Evolutionary conservation across 1,284 basidiomycete species (phyloP), one percentile per base, ranked within the genome.

Genomic region (Vanrija sp.): DNA sequence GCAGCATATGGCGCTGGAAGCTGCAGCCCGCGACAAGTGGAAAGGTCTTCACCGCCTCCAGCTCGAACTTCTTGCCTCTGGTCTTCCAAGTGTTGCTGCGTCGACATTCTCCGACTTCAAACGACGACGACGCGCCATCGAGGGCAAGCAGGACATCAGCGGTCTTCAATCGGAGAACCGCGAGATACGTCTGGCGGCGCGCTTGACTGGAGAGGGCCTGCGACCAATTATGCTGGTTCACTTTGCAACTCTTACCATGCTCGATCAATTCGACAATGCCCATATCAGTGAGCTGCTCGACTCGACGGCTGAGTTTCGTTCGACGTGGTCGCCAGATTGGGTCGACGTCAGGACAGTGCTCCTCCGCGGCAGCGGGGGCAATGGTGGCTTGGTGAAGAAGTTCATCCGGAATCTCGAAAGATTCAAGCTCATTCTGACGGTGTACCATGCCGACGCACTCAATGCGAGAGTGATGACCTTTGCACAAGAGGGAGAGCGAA

Each of bases 201-300:
- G 69, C 10, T 23, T 67, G 7, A 46, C 49, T 21, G 60, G 58
- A 15, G 55, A 57, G 0, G 69, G 65, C 1, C 38, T 64, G 29
- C 46, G 54, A 18, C 53, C 57, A 3, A 43, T 71, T 1, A 48
- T 55, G 15, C 51, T 66, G 19, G 45, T 55, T 12, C 52, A 63
- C 19, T 44, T 71, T 6, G 64, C 65, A 1, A 63, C 66, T 0
- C 51, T 62, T 44, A 66, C 65, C 8, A 56, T 68, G 51, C 52
- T 69, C 28, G 59, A 64, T 23, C 45, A 57, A 25, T 52, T 64
- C 42, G 55, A 65, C 42, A 57, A 55, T 26, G 26, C 43, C 8
- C 47, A 47, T 3, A 34, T 66, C 15, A 55, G 55, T 7, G 25
- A 43, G 6, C 48, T 68, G 39, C 29, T 64, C 10, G 61, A 63